Evolutionary conservation across 2,329 filamentous ascomycete genomes (phyloP), one percentile per base, ranked within the genome.

Genomic region (Knufia petricola): DNA sequence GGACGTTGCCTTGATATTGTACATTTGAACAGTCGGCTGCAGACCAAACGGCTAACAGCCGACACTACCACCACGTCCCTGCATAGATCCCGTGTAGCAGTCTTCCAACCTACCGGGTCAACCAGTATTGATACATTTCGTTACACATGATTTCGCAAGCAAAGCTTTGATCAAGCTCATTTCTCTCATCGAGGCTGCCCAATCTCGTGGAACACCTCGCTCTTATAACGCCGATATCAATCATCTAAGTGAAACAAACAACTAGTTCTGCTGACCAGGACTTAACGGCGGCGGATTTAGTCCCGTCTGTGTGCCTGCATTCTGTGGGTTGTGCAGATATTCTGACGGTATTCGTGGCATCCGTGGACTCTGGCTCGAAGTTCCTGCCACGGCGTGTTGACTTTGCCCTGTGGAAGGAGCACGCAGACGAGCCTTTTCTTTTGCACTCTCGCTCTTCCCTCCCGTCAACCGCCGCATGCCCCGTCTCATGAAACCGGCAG

Each of bases 341-440:
- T 71, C 71, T 37, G 66, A 58, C 0, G 70, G 70, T 6, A 74
- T 69, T 52, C 70, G 70, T 2, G 71, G 71, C 9, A 74, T 70
- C 17, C 67, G 62, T 62, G 36, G 65, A 60, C 31, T 65, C 51
- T 68, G 64, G 19, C 55, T 58, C 32, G 65, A 53, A n/a, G 30
- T 48, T 3, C 49, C 30, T 15, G 36, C 46, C 10, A 17, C 21
- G 19, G 30, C 13, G 39, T 48, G 34, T 32, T 48, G 46, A n/a
- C 42, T 50, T 9, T 51, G 46, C 2, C 56, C 54, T 23, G 55
- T 49, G 31, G 55, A 57, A 48, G 58, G 54, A 20, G 67, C 64
- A 17, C 68, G 66, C 32, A 73, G 66, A 34, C 70, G 68, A 31
- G 66, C 64, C 21, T 68, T 64, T 44, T 72, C 69, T 50, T 67